Evolutionary conservation across 2,329 filamentous ascomycete species (phyloP).

Genomic region (Verticillium albo-atrum): DNA sequence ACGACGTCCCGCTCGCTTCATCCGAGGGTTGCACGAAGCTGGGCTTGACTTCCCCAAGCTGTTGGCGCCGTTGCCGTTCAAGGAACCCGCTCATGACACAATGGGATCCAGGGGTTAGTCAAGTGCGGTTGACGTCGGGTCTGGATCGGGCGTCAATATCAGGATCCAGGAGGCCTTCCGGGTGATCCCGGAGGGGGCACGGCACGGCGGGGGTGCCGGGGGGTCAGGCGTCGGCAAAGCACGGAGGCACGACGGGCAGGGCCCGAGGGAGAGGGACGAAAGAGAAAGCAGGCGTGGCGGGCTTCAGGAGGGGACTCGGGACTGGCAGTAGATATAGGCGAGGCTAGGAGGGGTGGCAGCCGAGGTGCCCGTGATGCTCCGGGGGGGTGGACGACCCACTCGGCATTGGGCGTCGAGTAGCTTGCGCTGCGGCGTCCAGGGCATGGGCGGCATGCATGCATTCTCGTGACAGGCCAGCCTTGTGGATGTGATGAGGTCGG

Average conservation of each 20-base stretch:
- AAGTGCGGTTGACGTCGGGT: not conserved
- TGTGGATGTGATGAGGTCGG: slow-evolving; percentile 1
- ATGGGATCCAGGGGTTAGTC: not conserved
- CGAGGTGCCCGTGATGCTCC: slow-evolving; percentile 14
- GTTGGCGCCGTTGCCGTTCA: not conserved
- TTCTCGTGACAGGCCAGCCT: not conserved
- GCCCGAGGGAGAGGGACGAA: not conserved
- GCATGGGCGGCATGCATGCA: not conserved
- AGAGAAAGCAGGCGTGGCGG: not conserved
- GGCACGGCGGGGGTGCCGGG: not conserved
- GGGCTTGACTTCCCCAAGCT: not conserved
- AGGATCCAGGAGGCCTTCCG: not conserved
- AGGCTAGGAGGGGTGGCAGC: slow-evolving; percentile 10
- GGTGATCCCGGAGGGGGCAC: not conserved
- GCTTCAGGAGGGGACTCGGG: not conserved
- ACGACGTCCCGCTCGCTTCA: not conserved
- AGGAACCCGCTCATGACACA: not conserved
- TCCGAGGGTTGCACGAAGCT: not conserved
- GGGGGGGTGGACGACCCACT: slow-evolving; percentile 3
- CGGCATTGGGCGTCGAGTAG: no score
- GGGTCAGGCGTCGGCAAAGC: not conserved
- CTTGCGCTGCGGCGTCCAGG: not conserved
- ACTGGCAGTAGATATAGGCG: slow-evolving; percentile 6
- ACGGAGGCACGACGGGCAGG: not conserved
- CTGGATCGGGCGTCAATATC: not conserved